A percentile compares a stretch with the other conserved stretches of the same genome.
Conservation (phyloP, 148 eudicot species). For the Arctostaphylos glauca region DNA sequence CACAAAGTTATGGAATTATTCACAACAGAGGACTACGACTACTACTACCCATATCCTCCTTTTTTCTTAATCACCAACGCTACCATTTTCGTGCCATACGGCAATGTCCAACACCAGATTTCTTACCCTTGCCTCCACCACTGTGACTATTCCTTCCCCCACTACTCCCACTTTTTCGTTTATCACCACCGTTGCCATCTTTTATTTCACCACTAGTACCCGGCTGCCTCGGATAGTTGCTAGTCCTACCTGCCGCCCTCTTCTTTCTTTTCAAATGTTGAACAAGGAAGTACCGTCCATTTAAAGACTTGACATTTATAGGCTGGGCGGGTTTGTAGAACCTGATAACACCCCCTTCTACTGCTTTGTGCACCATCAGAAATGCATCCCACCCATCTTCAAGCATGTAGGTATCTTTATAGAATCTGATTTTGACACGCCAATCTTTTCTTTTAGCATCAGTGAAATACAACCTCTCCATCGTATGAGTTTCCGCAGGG, state of each 20-base stretch:
- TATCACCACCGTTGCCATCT: not conserved
- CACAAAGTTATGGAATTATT: too few relatives aligned
- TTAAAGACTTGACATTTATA: not conserved
- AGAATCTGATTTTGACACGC: too few relatives aligned
- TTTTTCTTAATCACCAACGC: not conserved
- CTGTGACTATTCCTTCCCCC: not conserved
- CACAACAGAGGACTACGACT: too few relatives aligned
- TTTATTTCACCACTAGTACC: not conserved
- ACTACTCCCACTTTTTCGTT: not conserved
- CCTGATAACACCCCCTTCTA: not conserved
- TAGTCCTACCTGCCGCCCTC: not conserved
- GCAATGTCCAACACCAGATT: not conserved
- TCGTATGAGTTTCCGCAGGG: too few relatives aligned
- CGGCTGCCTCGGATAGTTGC: not conserved
- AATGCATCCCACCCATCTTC: too few relatives aligned
- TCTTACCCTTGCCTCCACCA: not conserved
- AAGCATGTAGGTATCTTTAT: too few relatives aligned
- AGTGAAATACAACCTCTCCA: too few relatives aligned
- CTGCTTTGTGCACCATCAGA: too few relatives aligned
- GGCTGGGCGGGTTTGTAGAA: not conserved
- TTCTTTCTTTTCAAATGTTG: not conserved
- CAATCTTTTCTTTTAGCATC: too few relatives aligned
- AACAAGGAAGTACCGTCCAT: not conserved
- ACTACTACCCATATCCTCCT: not conserved
- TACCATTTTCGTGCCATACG: not conserved